phyloP scores from a whole-genome alignment of 2,329 filamentous ascomycete species.

The Lecanicillium sp. region DNA sequence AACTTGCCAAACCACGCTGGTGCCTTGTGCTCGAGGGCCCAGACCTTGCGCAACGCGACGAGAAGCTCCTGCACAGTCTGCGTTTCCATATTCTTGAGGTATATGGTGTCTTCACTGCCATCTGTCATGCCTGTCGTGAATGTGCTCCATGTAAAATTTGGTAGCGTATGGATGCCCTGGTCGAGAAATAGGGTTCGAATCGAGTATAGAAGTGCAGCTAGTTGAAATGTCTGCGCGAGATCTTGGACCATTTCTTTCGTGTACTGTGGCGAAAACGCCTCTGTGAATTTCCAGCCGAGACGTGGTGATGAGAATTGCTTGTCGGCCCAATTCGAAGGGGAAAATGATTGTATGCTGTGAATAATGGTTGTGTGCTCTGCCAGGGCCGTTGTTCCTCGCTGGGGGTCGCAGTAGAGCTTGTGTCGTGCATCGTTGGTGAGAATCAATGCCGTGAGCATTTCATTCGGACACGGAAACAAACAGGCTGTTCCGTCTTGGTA shows the following conservation, averaged over 20 bases:
- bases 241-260: constrained; percentile 1
- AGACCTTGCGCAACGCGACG: constrained; percentile 3
- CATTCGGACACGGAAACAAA: constrained; percentile 1
- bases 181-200: constrained; percentile 10
- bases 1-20: constrained; percentile 8
- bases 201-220: constrained; percentile 6
- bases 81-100: background rate
- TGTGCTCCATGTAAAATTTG: too few species aligned
- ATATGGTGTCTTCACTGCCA: background rate
- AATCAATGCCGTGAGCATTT: constrained; percentile 2
- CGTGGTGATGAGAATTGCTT: background rate
- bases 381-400: background rate
- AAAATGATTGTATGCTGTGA: background rate
- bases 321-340: background rate
- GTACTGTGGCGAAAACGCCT: background rate
- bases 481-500: constrained; percentile 3
- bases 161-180: background rate
- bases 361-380: background rate
- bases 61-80: background rate
- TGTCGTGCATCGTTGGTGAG: constrained; percentile 3
- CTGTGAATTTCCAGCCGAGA: constrained; percentile 1
- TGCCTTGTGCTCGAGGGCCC: constrained; percentile 1
- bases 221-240: constrained; percentile 5
- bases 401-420: background rate
- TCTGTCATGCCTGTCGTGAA: too few species aligned